Percentiles rank a stretch among this genome's conserved stretches.
These are phyloP conservation scores for Beauveria caledonica DNA, from an alignment of 2,329 filamentous ascomycete species.

Conservation along the genomic window DNA sequence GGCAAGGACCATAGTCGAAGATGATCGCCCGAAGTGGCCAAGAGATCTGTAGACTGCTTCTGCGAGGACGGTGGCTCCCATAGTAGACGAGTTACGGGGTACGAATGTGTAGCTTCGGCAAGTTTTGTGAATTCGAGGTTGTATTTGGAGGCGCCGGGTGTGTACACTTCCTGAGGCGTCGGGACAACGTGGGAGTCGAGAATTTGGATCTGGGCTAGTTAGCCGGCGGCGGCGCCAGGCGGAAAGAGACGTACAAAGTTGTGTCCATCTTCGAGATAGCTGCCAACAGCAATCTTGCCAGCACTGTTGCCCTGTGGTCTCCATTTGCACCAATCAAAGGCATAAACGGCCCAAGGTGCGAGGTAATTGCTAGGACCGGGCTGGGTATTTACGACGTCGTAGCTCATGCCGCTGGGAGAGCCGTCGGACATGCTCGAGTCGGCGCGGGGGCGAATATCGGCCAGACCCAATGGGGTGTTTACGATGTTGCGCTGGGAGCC, in stretches of 20 bases:
- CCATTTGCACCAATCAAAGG: conserved; percentile 99
- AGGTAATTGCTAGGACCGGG: conserved; percentile 83
- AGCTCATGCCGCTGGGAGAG: conserved; percentile 51
- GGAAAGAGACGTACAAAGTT: conserved; percentile 67
- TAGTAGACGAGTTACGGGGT: conserved; percentile 87
- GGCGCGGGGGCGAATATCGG: conserved; percentile 81
- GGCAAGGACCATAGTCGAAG: conserved; percentile 90
- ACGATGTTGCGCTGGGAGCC: conserved; percentile 56
- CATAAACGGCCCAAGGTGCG: conserved; percentile 91
- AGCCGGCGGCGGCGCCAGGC: neutral
- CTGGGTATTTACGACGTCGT: conserved; percentile 58
- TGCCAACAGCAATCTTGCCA: conserved; percentile 89
- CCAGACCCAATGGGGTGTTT: conserved; percentile 82
- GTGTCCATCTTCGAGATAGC: conserved; percentile 94
- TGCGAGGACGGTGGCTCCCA: conserved; percentile 95
- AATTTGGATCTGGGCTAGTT: conserved; percentile 73
- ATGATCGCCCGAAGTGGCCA: conserved; percentile 93
- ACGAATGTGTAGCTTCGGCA: conserved; percentile 94
- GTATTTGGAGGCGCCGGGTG: conserved; percentile 62
- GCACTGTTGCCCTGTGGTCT: conserved; percentile 69
- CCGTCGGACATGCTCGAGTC: conserved; percentile 74
- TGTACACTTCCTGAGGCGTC: conserved; percentile 60
- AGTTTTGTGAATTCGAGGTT: conserved; percentile 86
- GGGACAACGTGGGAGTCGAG: conserved; percentile 75
- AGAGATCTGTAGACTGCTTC: conserved; percentile 89